A percentile compares a stretch with the other conserved stretches of the same genome.
phyloP scores from a whole-genome alignment of 1,284 basidiomycete species.

The Cryptococcus hybrid region DNA sequence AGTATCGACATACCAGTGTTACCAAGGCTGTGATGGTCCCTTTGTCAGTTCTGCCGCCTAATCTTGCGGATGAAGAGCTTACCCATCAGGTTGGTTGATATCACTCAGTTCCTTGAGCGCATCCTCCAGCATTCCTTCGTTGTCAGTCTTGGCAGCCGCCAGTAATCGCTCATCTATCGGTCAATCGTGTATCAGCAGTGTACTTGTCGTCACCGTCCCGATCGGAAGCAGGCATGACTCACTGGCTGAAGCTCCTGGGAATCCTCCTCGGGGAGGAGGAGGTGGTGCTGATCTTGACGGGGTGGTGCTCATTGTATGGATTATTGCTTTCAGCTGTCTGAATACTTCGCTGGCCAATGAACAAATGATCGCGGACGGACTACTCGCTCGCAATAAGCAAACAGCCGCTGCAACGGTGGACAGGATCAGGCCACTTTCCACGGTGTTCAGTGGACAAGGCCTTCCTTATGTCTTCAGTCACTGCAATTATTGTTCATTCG shows the following conservation, averaged over 20 bases:
- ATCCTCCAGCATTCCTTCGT: conserved; percentile 65
- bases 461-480: too few relatives aligned
- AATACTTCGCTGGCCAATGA: too few relatives aligned
- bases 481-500: too few relatives aligned
- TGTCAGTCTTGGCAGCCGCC: conserved; percentile 70
- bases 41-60: too few relatives aligned
- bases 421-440: too few relatives aligned
- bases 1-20: conserved; percentile 59
- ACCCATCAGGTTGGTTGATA: conserved; percentile 78
- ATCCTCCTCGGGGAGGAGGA: conserved; percentile 19
- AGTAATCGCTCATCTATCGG: conserved; percentile 59
- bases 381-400: too few relatives aligned
- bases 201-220: not conserved
- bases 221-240: conserved; percentile 12
- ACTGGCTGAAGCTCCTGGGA: conserved; percentile 43
- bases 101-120: conserved; percentile 61
- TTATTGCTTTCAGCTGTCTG: too few relatives aligned
- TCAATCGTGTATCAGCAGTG: not conserved
- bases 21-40: conserved; percentile 57
- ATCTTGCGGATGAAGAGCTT: conserved; percentile 22
- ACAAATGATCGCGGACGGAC: too few relatives aligned
- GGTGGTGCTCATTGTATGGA: too few relatives aligned
- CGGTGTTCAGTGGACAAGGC: too few relatives aligned
- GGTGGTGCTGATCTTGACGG: too few relatives aligned
- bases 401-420: too few relatives aligned